Conservation (phyloP, 192 early-diverging fungal genomes). For the Coemansia sp. region DNA sequence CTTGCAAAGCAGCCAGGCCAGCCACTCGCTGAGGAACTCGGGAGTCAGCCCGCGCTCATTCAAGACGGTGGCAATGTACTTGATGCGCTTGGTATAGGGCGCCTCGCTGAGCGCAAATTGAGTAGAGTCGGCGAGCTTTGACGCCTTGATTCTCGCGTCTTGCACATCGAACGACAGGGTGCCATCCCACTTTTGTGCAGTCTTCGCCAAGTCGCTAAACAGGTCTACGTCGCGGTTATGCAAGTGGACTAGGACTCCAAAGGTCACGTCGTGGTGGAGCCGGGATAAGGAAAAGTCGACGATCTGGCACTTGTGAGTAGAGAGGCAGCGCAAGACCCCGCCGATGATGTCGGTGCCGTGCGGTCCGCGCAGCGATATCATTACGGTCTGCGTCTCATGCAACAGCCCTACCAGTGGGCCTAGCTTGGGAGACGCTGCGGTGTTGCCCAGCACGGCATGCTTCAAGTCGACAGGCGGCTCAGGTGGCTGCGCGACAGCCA, state of each 20-base stretch:
- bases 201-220: constrained; percentile 72
- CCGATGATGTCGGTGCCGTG: constrained; percentile 93
- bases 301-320: constrained; percentile 72
- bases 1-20: constrained; percentile 66
- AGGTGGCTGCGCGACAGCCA: background rate
- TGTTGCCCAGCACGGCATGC: constrained; percentile 48
- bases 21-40: constrained; percentile 79
- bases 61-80: constrained; percentile 84
- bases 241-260: constrained; percentile 80
- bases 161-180: constrained; percentile 78
- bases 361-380: constrained; percentile 78
- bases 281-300: constrained; percentile 86
- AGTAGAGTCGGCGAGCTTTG: constrained; percentile 53
- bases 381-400: constrained; percentile 65
- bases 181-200: constrained; percentile 84
- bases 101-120: constrained; percentile 65
- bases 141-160: constrained; percentile 60
- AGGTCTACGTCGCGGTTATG: constrained; percentile 71
- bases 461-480: constrained; percentile 11
- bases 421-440: constrained; percentile 54
- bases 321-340: constrained; percentile 71
- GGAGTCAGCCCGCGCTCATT: constrained; percentile 79
- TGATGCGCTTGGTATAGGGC: constrained; percentile 77
- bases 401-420: constrained; percentile 38
- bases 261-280: constrained; percentile 91